phyloP scores from a whole-genome alignment of 495 filamentous ascomycete genomes.

The Neurospora tetrasperma region DNA sequence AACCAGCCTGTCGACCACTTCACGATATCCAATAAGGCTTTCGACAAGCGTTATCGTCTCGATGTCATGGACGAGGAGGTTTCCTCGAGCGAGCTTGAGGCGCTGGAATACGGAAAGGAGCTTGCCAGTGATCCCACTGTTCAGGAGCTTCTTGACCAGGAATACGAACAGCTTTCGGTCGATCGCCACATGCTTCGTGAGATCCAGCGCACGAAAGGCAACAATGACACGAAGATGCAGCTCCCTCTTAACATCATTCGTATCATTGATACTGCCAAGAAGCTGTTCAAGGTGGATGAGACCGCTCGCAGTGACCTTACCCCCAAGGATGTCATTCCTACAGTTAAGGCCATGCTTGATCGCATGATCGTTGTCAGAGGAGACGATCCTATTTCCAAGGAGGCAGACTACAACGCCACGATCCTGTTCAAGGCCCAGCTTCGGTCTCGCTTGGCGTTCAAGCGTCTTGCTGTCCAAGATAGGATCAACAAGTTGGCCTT shows the following conservation, averaged over 20 bases:
- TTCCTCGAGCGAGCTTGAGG: constrained; percentile 52
- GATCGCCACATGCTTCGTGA: constrained; percentile 68
- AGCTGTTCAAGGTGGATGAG: constrained; percentile 82
- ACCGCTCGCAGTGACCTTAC: constrained; percentile 77
- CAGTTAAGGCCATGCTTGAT: constrained; percentile 64
- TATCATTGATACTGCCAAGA: constrained; percentile 80
- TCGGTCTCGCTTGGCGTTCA: constrained; percentile 83
- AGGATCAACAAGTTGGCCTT: constrained; percentile 86
- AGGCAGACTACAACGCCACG: constrained; percentile 83
- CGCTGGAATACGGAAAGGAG: constrained; percentile 78
- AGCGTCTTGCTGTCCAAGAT: constrained; percentile 73
- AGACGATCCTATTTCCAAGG: constrained; percentile 64
- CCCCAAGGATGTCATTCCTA: constrained; percentile 78
- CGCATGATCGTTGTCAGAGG: constrained; percentile 77
- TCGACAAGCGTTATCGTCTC: constrained; percentile 73
- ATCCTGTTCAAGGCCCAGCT: constrained; percentile 84
- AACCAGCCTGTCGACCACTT: constrained; percentile 83
- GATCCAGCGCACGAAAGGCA: constrained; percentile 37
- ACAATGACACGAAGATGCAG: constrained; percentile 73
- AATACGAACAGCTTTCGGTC: constrained; percentile 67
- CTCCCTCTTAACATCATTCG: constrained; percentile 85
- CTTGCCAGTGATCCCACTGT: constrained; percentile 77
- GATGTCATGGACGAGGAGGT: constrained; percentile 68
- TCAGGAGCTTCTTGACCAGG: constrained; percentile 75
- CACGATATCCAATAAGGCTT: constrained; percentile 57